Conservation (phyloP, 257 asterid genomes). For the Gentiana straminea region DNA sequence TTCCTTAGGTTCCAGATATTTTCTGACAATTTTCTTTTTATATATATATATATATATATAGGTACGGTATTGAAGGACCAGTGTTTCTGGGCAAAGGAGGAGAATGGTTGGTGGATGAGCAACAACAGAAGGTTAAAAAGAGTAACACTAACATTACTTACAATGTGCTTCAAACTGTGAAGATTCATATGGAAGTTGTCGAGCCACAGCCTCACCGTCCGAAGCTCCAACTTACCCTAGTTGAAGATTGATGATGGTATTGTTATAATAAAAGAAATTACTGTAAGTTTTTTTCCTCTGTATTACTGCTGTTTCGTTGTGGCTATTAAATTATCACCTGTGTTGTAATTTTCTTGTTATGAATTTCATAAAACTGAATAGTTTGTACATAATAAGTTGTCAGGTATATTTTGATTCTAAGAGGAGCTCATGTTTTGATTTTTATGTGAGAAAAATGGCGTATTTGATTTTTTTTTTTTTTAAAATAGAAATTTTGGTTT, state of each 20-base stretch:
- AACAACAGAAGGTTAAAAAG: constrained; percentile 62
- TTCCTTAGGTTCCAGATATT: neutral
- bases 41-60: constrained; percentile 15
- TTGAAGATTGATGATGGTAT: constrained; percentile 8
- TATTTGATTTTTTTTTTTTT: neutral
- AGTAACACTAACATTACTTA: constrained; percentile 38
- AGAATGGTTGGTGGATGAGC: constrained; percentile 77
- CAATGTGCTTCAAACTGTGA: constrained; percentile 69
- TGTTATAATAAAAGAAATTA: neutral
- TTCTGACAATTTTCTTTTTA: neutral
- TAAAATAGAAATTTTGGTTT: neutral
- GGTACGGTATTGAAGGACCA: constrained; percentile 97
- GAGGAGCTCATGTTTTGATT: too few species aligned
- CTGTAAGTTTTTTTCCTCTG: neutral
- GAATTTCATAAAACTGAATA: too few species aligned
- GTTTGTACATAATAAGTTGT: too few species aligned
- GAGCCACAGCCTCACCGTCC: constrained; percentile 97
- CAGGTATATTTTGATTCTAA: too few species aligned
- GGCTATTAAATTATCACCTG: too few species aligned
- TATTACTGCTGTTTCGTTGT: too few species aligned
- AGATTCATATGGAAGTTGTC: constrained; percentile 80
- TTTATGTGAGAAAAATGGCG: too few species aligned
- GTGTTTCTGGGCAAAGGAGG: constrained; percentile 61
- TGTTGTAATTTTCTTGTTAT: too few species aligned
- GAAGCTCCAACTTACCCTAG: constrained; percentile 71